Percentiles rank a stretch among this genome's conserved stretches.
phyloP scores from a whole-genome alignment of 2,329 filamentous ascomycete species.

The Fusarium sp. region DNA sequence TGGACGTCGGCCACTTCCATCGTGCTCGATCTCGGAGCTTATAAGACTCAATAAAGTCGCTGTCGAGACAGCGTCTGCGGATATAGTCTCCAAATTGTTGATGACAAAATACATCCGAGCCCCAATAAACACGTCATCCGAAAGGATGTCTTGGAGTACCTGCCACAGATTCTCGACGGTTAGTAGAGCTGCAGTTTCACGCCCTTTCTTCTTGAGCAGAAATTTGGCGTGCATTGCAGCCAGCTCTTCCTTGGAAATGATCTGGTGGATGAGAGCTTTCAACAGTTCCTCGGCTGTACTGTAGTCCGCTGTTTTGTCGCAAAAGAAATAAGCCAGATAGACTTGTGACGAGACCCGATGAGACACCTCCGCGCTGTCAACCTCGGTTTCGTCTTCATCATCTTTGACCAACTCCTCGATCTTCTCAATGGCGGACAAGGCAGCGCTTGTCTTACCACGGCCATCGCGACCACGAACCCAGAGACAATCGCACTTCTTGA shows the following conservation, averaged over 20 bases:
- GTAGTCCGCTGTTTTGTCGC: constrained; percentile 52
- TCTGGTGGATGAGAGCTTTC: constrained; percentile 54
- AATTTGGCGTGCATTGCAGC: constrained; percentile 52
- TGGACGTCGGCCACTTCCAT: neutral
- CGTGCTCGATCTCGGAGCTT: constrained; percentile 14
- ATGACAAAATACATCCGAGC: constrained; percentile 53
- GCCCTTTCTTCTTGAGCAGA: constrained; percentile 45
- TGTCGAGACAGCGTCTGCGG: constrained; percentile 45
- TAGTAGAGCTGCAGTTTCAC: constrained; percentile 18
- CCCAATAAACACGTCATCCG: constrained; percentile 43
- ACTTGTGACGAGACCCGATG: constrained; percentile 26
- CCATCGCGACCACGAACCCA: constrained; percentile 57
- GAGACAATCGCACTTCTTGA: constrained; percentile 47
- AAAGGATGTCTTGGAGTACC: constrained; percentile 55
- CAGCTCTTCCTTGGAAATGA: constrained; percentile 50
- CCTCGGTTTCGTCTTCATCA: constrained; percentile 47
- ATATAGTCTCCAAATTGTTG: constrained; percentile 55
- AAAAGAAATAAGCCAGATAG: constrained; percentile 56
- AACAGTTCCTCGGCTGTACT: constrained; percentile 55
- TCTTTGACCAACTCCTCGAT: constrained; percentile 48
- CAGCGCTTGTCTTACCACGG: constrained; percentile 56
- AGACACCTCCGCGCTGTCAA: constrained; percentile 22
- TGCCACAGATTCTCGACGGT: constrained; percentile 51
- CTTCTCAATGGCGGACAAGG: constrained; percentile 52
- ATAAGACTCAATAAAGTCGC: constrained; percentile 13